Base-by-base conservation (phyloP, 106 monocot genomes). In the Acorus calamus region DNA sequence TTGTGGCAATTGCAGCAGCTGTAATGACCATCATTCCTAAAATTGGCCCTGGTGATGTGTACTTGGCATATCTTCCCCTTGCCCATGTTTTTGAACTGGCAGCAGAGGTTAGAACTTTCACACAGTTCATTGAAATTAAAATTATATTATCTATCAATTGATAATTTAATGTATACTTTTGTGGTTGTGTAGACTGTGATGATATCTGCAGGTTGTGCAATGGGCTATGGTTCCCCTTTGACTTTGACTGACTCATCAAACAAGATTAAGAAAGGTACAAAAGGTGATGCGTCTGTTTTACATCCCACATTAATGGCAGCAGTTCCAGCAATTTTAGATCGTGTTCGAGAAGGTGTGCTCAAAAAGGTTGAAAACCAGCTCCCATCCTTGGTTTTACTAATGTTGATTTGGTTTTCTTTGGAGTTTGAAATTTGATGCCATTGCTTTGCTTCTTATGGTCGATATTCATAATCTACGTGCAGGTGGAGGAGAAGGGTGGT, bases 191-290 rank as follows among this genome's bases (percentile, higher is more conserved):
- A 86, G 81, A 56, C 61, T 64, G 78, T 73, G n/a, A 80, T 86
- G 81, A 3, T 76, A 47, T 14, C 66, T 67, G 43, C 76, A 50
- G 86, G 86, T 13, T 52, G 56, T 63, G 69, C 81, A 42, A 76
- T 86, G 56, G 86, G 86, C 5, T 86, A 86, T 68, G 75, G 82
- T 46, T 82, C 86, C 11, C 9, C 81, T 14, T 57, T 76, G 78
- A 82, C 86, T 42, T 58, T 86, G 13, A 86, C 81, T 42, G 86
- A 86, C 57, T 63, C 86, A 52, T 82, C 86, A 46, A 86, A 74
- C 57, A 86, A 82, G 76, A 79, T 86, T 4, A 86, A 79, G 66
- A 82, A 74, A 65, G 86, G 86, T n/a, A 86, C 86, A 4, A 82
- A 73, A 71, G 86, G 86, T 11, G 86, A 86, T 73, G 81, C 74